phyloP scores from a whole-genome alignment of 208 protist genomes.

The Acanthamoeba culbertsoni region DNA sequence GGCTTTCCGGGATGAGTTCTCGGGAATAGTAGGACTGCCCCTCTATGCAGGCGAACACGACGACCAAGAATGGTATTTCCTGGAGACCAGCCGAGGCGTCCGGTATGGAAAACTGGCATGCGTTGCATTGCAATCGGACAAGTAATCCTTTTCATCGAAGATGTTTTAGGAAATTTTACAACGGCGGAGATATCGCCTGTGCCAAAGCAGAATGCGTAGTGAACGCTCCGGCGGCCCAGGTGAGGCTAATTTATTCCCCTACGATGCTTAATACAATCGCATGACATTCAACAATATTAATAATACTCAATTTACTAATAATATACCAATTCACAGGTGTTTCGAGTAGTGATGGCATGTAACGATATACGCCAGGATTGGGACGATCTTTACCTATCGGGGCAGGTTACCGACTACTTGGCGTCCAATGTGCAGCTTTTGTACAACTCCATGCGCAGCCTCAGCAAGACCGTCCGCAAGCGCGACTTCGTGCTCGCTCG shows the following conservation, averaged over 20 bases:
- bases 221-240: neutral
- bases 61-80: neutral
- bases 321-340: neutral
- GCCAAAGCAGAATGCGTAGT: neutral
- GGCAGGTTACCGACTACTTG: conserved; percentile 12
- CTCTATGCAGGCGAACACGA: neutral
- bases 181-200: neutral
- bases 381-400: conserved; percentile 43
- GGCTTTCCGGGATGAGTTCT: neutral
- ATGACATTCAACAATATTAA: too few relatives aligned
- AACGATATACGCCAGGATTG: neutral
- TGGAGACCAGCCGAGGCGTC: neutral
- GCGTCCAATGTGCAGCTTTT: conserved; percentile 25
- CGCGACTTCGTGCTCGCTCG: neutral
- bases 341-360: neutral
- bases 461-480: conserved; percentile 19
- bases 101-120: neutral
- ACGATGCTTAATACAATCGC: too few relatives aligned
- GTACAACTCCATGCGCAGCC: conserved; percentile 11
- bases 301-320: too few relatives aligned
- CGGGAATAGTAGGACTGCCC: neutral
- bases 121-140: neutral
- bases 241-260: too few relatives aligned
- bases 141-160: neutral
- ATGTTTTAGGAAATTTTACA: conserved; percentile 22